Base-by-base conservation (phyloP, 805 yeast species). In the Grigorovia humatica region DNA sequence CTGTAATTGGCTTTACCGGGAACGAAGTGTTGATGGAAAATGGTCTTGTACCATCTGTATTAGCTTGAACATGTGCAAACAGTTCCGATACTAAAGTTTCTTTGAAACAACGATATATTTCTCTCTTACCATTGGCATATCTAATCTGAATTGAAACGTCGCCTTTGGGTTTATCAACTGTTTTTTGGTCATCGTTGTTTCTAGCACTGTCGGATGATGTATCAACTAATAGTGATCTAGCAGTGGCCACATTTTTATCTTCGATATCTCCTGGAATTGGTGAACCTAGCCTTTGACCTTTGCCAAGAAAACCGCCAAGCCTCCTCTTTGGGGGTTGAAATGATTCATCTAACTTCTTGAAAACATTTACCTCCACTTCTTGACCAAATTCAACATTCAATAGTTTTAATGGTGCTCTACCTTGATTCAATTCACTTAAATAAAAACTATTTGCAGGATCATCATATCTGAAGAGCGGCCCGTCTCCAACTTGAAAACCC, bases 401-500 rank as follows among this genome's bases (percentile, higher is more conserved):
- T 49, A 93, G 70, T 35, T 84, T 78, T 55, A 91, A 70, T 18
- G 99, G 99, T 0, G 96, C 99, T 53, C 95, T 76, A 9, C 99
- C 99, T 51, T 82, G 77, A 63, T 87, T 85, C 68, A 93, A 76
- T 58, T 90, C 93, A 56, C 81, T 77, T 60, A 93, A 73, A 57
- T 87, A 85, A 45, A 76, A 78, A 47, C 82, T 82, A 65, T 91
- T 93, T n/a, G 78, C 81, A 6, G 96, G 96, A 66, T 93, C 98
- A 62, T 91, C 96, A 66, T 89, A 93, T 53, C 93, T 75, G 66
- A 78, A 83, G 51, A 93, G 75, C 23, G 80, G 79, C 2, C 98
- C 98, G 48, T 90, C 96, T 35, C 93, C 98, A 27, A 93, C 89
- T 55, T 88, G 88, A 70, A 93, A 93, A 1, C 99, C 99, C 62